phyloP scores from a whole-genome alignment of 2,329 filamentous ascomycete genomes.

The Coniochaeta pulveracea region DNA sequence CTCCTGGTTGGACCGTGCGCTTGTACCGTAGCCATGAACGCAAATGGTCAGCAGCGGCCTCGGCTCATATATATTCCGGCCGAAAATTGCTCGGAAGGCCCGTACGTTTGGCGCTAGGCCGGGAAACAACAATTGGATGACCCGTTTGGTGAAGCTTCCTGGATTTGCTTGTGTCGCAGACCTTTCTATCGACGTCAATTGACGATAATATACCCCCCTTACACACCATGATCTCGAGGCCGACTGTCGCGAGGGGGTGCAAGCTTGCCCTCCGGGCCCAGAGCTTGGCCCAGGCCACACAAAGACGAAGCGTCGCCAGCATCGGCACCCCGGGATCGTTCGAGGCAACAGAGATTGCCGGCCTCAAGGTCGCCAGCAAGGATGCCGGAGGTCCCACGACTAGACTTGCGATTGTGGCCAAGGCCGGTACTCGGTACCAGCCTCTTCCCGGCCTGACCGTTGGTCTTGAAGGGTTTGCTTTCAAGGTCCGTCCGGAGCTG shows the following conservation, averaged over 20 bases:
- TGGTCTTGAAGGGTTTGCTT: constrained; percentile 89
- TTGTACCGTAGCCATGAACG: too few relatives aligned
- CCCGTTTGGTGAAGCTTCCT: constrained; percentile 13
- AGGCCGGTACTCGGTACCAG: constrained; percentile 91
- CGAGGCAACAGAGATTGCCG: constrained; percentile 73
- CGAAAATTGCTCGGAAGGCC: constrained; percentile 16
- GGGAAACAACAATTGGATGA: constrained; percentile 18
- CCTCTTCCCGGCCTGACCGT: constrained; percentile 79
- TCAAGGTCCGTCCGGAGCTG: constrained; percentile 58
- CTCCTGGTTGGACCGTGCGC: too few relatives aligned
- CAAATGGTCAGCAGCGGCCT: constrained; percentile 1
- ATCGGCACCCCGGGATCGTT: constrained; percentile 62
- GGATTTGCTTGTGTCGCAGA: constrained; percentile 14
- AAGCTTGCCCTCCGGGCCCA: constrained; percentile 46
- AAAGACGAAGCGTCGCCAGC: constrained; percentile 27
- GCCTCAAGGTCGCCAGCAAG: constrained; percentile 86
- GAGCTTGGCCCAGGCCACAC: constrained; percentile 37
- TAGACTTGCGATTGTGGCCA: constrained; percentile 82
- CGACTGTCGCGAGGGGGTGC: constrained; percentile 45
- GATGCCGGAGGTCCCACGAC: constrained; percentile 82
- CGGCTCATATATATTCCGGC: constrained; percentile 8
- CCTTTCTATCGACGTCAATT: constrained; percentile 30
- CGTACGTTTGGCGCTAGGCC: constrained; percentile 11
- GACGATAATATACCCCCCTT: constrained; percentile 41
- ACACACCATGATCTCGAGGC: constrained; percentile 51